phyloP scores from a whole-genome alignment of 768 basidiomycete genomes.

The Termitomyces titanicus region DNA sequence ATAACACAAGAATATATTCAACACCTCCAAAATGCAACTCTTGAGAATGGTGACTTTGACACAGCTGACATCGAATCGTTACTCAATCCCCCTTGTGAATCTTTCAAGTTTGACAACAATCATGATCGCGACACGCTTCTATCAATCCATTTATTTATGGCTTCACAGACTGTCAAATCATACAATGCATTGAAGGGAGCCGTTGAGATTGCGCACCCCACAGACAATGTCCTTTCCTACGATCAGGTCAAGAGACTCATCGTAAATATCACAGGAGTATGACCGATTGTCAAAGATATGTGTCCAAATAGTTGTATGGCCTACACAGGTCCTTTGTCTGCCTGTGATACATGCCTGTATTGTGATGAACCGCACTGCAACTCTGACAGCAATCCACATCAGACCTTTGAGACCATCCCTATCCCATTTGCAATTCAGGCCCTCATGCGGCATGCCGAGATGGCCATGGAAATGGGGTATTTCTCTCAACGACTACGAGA shows the following conservation, averaged over 20 bases:
- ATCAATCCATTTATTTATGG: background rate
- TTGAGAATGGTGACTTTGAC: too few relatives aligned
- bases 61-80: too few relatives aligned
- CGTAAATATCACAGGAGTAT: too few relatives aligned
- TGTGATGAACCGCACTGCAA: slow-evolving; percentile 16
- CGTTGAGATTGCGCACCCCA: background rate
- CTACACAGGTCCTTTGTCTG: slow-evolving; percentile 26
- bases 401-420: too few relatives aligned
- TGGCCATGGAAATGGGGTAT: background rate
- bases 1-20: too few relatives aligned
- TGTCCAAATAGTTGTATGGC: slow-evolving; percentile 36
- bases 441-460: background rate
- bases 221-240: background rate
- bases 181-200: background rate
- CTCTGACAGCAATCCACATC: background rate
- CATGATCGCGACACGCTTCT: background rate
- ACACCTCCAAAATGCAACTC: too few relatives aligned
- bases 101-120: background rate
- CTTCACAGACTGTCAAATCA: too few relatives aligned
- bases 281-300: slow-evolving; percentile 32
- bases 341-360: slow-evolving; percentile 20
- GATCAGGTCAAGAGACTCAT: background rate
- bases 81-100: too few relatives aligned
- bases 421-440: too few relatives aligned
- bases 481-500: background rate